Base-by-base conservation (phyloP, 2,329 filamentous ascomycete species). In the Purpureocillium lavendulum region DNA sequence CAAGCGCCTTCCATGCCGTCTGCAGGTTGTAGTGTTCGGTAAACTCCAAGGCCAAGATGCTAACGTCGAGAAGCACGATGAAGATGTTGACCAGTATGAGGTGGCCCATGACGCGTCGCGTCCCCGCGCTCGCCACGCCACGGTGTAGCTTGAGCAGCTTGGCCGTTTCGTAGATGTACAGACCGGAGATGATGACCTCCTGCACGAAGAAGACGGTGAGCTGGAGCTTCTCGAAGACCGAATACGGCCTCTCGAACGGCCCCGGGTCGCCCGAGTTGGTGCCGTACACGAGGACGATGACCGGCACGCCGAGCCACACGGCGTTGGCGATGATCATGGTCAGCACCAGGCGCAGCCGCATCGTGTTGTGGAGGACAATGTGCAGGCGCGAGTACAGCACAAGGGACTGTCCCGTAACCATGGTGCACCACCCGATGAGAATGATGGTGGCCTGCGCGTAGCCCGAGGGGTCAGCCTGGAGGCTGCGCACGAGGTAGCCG, bases 321-420 rank as follows among this genome's bases (percentile, higher is more conserved):
- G 66, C 65, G 48, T 80, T 68, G 44, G 61, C 49, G 35, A 80
- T 65, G 41, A 83, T 81, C 70, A 82, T 76, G 40, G 47, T 60
- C 3, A 79, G 61, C 0, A 77, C 69, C 16, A 63, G 61, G 2
- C 64, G 65, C 1, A 81, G 61, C 3, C 70, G 55, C 3, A 57
- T 56, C 17, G 66, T 45, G 60, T 75, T 71, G 12, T 67, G 67
- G 12, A 76, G 61, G 13, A 82, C 66, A 3, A 82, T 64, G 49
- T 81, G 75, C 2, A 82, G 62, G 2, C 78, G 68, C 1, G 75
- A 81, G 57, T 77, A 82, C 1, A 82, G 60, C 2, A 82, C 77
- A 14, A 80, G 49, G 0, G 71, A 71, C 51, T 80, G 75, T 0
- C 77, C 78, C 1, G 75, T 78, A 0, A 81, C 67, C 73, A 81